Evolutionary conservation across 768 basidiomycete species (phyloP).

Genomic region (Rubroboletus pulcherrimus): DNA sequence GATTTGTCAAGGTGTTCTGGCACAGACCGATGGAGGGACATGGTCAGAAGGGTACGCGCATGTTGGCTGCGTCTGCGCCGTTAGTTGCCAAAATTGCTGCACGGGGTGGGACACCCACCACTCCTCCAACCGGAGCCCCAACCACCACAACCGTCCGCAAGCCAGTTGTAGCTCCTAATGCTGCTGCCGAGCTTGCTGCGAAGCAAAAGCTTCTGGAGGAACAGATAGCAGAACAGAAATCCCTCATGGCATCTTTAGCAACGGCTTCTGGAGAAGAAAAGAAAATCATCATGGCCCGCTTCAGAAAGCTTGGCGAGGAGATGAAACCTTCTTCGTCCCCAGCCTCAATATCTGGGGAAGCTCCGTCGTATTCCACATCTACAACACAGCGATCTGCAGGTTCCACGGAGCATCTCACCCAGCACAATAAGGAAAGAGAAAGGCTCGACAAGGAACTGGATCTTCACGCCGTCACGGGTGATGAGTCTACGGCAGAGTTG

Average conservation of each 20-base stretch:
- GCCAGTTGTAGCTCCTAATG: conserved; percentile 30
- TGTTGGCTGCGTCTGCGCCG: conserved; percentile 79
- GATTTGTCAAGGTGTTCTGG: conserved; percentile 96
- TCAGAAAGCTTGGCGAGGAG: conserved; percentile 77
- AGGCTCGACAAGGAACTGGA: conserved; percentile 84
- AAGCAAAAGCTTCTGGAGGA: conserved; percentile 76
- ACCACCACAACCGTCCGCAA: conserved; percentile 35
- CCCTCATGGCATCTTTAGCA: conserved; percentile 67
- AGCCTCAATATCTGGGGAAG: conserved; percentile 27
- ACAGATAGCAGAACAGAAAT: conserved; percentile 86
- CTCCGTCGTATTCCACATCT: conserved; percentile 26
- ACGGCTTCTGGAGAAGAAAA: conserved; percentile 69
- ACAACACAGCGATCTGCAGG: conserved; percentile 22
- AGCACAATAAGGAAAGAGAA: conserved; percentile 58
- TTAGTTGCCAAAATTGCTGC: conserved; percentile 60
- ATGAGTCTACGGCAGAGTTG: conserved; percentile 62
- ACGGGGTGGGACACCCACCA: conserved; percentile 47
- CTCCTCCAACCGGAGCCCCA: conserved; percentile 31
- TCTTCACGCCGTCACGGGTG: conserved; percentile 41
- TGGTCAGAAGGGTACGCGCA: conserved; percentile 70
- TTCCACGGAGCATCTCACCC: conserved; percentile 33
- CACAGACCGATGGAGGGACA: conserved; percentile 91
- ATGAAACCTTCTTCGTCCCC: conserved; percentile 49
- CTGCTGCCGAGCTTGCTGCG: conserved; percentile 55
- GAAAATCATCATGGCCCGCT: conserved; percentile 69